Percentiles rank a stretch among this genome's conserved stretches.
phyloP scores from a whole-genome alignment of 305 asterid species.

The Fraxinus angustifolia region DNA sequence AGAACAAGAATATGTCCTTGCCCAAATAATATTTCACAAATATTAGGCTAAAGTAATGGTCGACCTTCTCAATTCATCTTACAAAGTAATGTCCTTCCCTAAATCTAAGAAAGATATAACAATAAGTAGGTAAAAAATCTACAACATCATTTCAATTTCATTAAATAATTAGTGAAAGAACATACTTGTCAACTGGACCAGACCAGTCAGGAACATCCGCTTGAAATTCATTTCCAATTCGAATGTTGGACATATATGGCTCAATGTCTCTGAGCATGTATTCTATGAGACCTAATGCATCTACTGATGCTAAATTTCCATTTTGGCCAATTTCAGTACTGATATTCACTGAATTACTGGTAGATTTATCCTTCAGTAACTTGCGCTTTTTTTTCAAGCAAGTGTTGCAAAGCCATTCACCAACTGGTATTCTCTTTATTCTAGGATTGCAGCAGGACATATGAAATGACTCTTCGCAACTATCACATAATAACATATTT shows the following conservation, averaged over 20 bases:
- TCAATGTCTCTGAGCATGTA: conserved; percentile 55
- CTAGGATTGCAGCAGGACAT: conserved; percentile 63
- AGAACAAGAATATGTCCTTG: neutral
- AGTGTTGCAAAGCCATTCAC: conserved; percentile 74
- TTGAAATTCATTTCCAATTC: conserved; percentile 73
- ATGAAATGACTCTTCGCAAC: conserved; percentile 72
- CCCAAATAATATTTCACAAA: neutral
- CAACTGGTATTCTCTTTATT: conserved; percentile 46
- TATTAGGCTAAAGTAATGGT: neutral
- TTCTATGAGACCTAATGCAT: conserved; percentile 48
- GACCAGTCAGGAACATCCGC: conserved; percentile 72
- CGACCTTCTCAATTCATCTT: neutral
- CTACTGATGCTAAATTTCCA: conserved; percentile 28
- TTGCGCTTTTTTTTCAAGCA: conserved; percentile 66
- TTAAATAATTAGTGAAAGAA: conserved; percentile 22
- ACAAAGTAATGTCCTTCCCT: conserved; percentile 7
- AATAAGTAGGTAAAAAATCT: neutral
- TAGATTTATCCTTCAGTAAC: conserved; percentile 50
- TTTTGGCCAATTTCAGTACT: conserved; percentile 30
- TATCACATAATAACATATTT: conserved; percentile 74
- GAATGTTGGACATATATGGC: conserved; percentile 57
- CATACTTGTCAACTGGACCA: conserved; percentile 66
- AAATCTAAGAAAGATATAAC: conserved; percentile 12
- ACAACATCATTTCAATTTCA: neutral
- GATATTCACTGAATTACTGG: conserved; percentile 26